Percentiles rank a stretch among this genome's conserved stretches.
phyloP scores from a whole-genome alignment of 495 filamentous ascomycete genomes.

The Aspergillus nidulans region DNA sequence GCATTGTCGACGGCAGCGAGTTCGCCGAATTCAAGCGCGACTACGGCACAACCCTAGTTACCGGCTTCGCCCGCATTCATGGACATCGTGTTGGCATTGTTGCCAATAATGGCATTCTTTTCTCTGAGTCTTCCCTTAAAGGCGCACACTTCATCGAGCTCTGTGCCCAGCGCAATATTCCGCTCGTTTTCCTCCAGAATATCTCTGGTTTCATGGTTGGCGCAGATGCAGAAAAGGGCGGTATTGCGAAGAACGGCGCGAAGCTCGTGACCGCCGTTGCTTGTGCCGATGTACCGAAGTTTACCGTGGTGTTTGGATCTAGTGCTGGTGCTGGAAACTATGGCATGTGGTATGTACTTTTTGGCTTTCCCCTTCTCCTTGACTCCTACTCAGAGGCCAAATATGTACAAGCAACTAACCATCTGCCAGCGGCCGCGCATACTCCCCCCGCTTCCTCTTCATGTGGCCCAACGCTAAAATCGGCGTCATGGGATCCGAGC shows the following conservation, averaged over 20 bases:
- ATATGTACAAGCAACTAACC: slow-evolving; percentile 2
- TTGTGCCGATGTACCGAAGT: slow-evolving; percentile 93
- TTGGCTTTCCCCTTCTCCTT: not conserved
- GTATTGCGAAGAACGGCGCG: slow-evolving; percentile 96
- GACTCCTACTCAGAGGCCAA: not conserved
- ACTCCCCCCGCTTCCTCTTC: slow-evolving; percentile 84
- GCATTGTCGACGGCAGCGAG: slow-evolving; percentile 85
- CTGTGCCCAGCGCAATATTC: slow-evolving; percentile 85
- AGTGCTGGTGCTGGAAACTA: slow-evolving; percentile 76
- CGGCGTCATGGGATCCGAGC: slow-evolving; percentile 93
- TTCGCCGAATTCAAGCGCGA: slow-evolving; percentile 94
- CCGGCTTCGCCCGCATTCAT: slow-evolving; percentile 88
- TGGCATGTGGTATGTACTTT: slow-evolving; percentile 64
- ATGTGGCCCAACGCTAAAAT: slow-evolving; percentile 98
- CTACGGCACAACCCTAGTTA: slow-evolving; percentile 88
- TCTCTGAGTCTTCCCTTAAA: slow-evolving; percentile 85
- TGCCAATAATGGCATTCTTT: slow-evolving; percentile 97
- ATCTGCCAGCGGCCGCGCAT: slow-evolving; percentile 72
- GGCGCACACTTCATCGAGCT: slow-evolving; percentile 98
- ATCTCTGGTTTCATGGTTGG: slow-evolving; percentile 99
- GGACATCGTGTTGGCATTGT: slow-evolving; percentile 90
- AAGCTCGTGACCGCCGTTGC: slow-evolving; percentile 96
- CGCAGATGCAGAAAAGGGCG: slow-evolving; percentile 82
- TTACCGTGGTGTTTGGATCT: slow-evolving; percentile 89
- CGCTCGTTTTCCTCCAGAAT: slow-evolving; percentile 91